Percentiles rank a stretch among this genome's conserved stretches.
These are phyloP conservation scores for Leccinum uliginosum DNA, from an alignment of 768 basidiomycete species.

Conservation along the genomic window DNA sequence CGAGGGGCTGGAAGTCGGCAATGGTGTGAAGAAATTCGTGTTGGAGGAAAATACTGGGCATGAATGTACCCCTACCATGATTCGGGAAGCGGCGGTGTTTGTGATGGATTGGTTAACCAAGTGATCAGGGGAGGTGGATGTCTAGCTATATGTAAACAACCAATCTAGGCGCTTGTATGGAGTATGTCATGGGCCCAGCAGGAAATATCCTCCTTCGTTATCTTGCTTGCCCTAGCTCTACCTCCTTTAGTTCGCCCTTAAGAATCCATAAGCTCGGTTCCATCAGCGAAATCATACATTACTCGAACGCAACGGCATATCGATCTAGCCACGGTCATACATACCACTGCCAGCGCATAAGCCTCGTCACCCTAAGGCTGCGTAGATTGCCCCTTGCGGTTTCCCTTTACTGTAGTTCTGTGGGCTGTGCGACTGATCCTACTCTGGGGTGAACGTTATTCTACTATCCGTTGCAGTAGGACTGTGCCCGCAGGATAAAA, in stretches of 20 bases:
- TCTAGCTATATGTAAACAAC: neutral
- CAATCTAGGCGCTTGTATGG: neutral
- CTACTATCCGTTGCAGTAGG: slow-evolving; percentile 82
- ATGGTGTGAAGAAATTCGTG: slow-evolving; percentile 53
- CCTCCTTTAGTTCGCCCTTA: slow-evolving; percentile 40
- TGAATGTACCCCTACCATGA: slow-evolving; percentile 58
- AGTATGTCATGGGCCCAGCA: neutral
- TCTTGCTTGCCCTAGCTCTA: slow-evolving; percentile 34
- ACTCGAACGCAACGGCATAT: slow-evolving; percentile 81
- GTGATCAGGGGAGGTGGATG: slow-evolving; percentile 1
- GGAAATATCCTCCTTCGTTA: too few species aligned
- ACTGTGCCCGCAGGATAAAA: slow-evolving; percentile 90
- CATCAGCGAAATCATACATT: slow-evolving; percentile 57
- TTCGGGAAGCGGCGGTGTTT: slow-evolving; percentile 37
- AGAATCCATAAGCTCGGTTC: neutral
- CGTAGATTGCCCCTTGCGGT: slow-evolving; percentile 68
- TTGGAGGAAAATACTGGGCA: slow-evolving; percentile 60
- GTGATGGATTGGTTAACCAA: slow-evolving; percentile 23
- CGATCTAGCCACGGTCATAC: slow-evolving; percentile 54
- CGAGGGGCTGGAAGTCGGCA: slow-evolving; percentile 48
- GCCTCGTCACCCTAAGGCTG: slow-evolving; percentile 66
- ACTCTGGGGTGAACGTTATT: slow-evolving; percentile 60
- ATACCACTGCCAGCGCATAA: slow-evolving; percentile 88
- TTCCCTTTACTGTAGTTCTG: slow-evolving; percentile 51
- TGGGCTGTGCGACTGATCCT: too few species aligned